These are phyloP conservation scores for Penicillium lividum DNA, from an alignment of 495 filamentous ascomycete genomes.

Conservation along the genomic window DNA sequence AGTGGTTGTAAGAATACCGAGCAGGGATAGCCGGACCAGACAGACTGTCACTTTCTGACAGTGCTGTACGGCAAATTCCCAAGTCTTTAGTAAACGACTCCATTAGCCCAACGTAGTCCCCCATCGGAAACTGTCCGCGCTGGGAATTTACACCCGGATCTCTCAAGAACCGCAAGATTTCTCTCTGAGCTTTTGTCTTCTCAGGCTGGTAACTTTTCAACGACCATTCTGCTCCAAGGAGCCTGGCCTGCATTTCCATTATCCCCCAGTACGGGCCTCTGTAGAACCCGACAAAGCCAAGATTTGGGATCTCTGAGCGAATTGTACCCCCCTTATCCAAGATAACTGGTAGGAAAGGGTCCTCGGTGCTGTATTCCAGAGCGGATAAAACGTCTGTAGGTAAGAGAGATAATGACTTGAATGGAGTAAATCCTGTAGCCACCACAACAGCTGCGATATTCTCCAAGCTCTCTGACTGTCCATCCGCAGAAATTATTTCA, in stretches of 20 bases:
- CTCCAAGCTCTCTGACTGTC: slow-evolving; percentile 33
- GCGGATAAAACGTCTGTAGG: slow-evolving; percentile 52
- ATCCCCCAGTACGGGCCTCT: slow-evolving; percentile 83
- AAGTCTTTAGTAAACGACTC: slow-evolving; percentile 64
- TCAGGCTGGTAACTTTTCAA: slow-evolving; percentile 4
- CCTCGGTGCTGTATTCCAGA: slow-evolving; percentile 54
- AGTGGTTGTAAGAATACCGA: slow-evolving; percentile 27
- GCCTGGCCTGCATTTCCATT: slow-evolving; percentile 83
- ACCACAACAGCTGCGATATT: slow-evolving; percentile 68
- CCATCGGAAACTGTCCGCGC: slow-evolving; percentile 74
- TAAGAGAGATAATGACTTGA: slow-evolving; percentile 60
- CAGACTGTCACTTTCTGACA: slow-evolving; percentile 11
- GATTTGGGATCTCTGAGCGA: slow-evolving; percentile 57
- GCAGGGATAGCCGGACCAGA: slow-evolving; percentile 39
- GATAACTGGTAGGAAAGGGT: slow-evolving; percentile 65
- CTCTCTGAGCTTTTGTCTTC: slow-evolving; percentile 24
- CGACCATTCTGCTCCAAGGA: slow-evolving; percentile 52
- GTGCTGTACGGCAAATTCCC: slow-evolving; percentile 25
- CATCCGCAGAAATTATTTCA: slow-evolving; percentile 35
- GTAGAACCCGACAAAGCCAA: slow-evolving; percentile 86
- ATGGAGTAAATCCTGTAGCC: slow-evolving; percentile 74
- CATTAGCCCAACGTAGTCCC: slow-evolving; percentile 78
- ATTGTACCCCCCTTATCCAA: slow-evolving; percentile 67
- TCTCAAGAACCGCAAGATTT: slow-evolving; percentile 29
- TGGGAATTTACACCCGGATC: slow-evolving; percentile 30